phyloP scores from a whole-genome alignment of 1,139 yeast species.

The Debaryomyces singareniensis region DNA sequence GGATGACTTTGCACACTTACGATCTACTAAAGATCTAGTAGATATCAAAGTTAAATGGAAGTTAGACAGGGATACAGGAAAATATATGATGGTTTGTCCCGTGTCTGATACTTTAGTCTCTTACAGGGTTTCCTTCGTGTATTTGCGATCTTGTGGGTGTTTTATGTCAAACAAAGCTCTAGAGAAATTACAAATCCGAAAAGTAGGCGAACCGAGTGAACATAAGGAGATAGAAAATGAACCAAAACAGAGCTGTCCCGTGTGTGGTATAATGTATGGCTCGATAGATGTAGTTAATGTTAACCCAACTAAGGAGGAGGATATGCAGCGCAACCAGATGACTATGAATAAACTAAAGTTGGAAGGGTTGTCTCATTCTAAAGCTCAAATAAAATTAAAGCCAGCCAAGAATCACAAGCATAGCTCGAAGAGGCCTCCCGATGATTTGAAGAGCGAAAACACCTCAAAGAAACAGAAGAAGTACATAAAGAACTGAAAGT shows the following conservation, averaged over 20 bases:
- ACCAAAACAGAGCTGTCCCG: constrained; percentile 28
- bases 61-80: constrained; percentile 12
- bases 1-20: constrained; percentile 34
- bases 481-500: too few relatives aligned
- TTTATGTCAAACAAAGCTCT: constrained; percentile 17
- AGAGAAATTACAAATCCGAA: neutral
- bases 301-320: constrained; percentile 11
- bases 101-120: constrained; percentile 22
- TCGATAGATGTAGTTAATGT: constrained; percentile 28
- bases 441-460: too few relatives aligned
- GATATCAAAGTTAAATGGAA: constrained; percentile 23
- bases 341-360: constrained; percentile 20
- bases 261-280: constrained; percentile 20
- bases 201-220: constrained; percentile 4
- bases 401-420: too few relatives aligned
- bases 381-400: too few relatives aligned
- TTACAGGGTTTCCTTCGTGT: constrained; percentile 22
- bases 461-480: too few relatives aligned
- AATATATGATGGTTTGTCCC: constrained; percentile 43
- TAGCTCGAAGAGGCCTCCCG: too few relatives aligned
- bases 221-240: constrained; percentile 1
- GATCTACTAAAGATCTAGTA: constrained; percentile 22
- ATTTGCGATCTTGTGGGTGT: constrained; percentile 38
- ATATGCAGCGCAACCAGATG: constrained; percentile 34
- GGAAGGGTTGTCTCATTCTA: constrained; percentile 41